phyloP scores from a whole-genome alignment of 2,329 filamentous ascomycete species.

The Diaporthe nobilis region DNA sequence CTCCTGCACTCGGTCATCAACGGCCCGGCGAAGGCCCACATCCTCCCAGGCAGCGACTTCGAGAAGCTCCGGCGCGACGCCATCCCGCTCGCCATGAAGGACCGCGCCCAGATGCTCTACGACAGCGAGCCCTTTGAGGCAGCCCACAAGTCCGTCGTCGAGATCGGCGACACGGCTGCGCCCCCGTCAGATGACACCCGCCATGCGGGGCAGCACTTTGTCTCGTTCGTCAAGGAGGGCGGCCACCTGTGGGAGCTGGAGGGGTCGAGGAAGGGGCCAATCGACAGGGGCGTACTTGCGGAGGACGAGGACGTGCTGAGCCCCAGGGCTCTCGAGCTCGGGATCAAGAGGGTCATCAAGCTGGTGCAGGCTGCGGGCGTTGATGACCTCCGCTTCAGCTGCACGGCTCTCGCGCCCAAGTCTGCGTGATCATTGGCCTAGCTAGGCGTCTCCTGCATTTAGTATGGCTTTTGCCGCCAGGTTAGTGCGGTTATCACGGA shows the following conservation, averaged over 20 bases:
- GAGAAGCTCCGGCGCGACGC: constrained; percentile 73
- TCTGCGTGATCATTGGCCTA: neutral
- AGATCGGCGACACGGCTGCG: constrained; percentile 75
- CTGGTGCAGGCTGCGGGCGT: constrained; percentile 51
- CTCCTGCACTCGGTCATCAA: constrained; percentile 82
- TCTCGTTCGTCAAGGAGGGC: constrained; percentile 81
- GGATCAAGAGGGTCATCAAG: constrained; percentile 60
- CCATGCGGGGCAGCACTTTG: constrained; percentile 80
- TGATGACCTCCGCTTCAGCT: constrained; percentile 55
- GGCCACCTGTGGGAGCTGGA: constrained; percentile 84
- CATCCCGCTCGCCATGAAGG: constrained; percentile 70
- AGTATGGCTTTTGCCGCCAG: neutral
- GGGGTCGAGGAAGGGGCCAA: constrained; percentile 79
- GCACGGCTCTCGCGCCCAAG: constrained; percentile 53
- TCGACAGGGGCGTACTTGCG: constrained; percentile 72
- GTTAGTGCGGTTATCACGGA: neutral
- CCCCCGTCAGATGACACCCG: constrained; percentile 68
- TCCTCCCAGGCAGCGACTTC: constrained; percentile 68
- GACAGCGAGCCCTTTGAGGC: constrained; percentile 78
- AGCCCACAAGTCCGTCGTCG: constrained; percentile 80
- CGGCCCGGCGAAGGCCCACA: constrained; percentile 69
- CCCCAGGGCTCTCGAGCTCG: constrained; percentile 76
- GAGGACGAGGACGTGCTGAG: constrained; percentile 75
- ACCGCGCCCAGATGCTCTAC: constrained; percentile 79
- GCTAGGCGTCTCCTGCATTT: neutral